Evolutionary conservation across 345 rosid genomes (phyloP), one percentile per base, ranked within the genome.

Genomic region (Sisymbrium irio): DNA sequence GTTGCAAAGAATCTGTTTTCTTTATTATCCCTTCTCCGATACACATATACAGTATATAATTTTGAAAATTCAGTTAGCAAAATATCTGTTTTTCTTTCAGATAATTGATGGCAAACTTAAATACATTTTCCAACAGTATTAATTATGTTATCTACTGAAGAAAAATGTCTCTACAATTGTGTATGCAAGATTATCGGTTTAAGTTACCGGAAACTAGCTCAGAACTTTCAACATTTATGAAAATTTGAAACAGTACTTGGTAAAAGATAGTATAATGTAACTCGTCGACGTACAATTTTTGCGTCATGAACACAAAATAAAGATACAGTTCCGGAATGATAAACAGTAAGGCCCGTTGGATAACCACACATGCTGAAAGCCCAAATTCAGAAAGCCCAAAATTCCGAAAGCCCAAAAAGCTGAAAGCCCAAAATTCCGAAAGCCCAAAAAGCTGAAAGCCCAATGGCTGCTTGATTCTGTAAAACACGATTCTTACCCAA

Each of bases 1-100:
- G 25, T 44, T 55, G 51, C 70, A 69, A 76, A 69, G 73, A 50
- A 68, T 75, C 73, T 58, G 5, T 18, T n/a, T 40, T 59, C 36
- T 68, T 55, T 53, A 9, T 35, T 46, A n/a, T 27, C 36, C 2
- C 35, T 14, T 54, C 27, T 47, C 12, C 12, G 8, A 4, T 19
- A 9, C 11, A 49, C 54, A 47, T 22, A 22, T 3, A n/a, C n/a
- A n/a, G n/a, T n/a, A n/a, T 22, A 9, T 0, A 49, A 8, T 45
- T 47, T 18, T n/a, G n/a, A 25, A 15, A 45, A 45, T 0, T 15
- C 17, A 15, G 27, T 47, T 47, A 0, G 27, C 12, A 9, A 15
- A 45, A 45, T 6, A 45, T 6, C 3, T 45, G 50, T 15, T 45
- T 5, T 6, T 44, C 20, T 15, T 44, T 19, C 7, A 44, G 6